phyloP scores from a whole-genome alignment of 73 alveolate species.

The Symbiodinium natans region DNA sequence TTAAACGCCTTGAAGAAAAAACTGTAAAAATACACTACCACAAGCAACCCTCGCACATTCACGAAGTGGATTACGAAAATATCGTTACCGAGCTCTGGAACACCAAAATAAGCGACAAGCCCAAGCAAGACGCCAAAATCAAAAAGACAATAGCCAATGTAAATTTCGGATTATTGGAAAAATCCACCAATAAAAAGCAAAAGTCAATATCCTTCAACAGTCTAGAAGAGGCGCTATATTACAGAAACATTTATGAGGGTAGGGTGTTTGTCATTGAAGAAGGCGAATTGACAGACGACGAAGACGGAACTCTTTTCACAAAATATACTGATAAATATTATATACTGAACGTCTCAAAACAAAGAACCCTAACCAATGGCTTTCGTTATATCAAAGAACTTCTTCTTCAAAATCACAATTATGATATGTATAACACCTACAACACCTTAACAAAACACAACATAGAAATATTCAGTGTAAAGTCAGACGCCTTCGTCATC shows the following conservation, averaged over 20 bases:
- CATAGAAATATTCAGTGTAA: not conserved
- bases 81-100: not conserved
- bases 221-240: no score
- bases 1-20: no score
- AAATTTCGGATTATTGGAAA: not conserved
- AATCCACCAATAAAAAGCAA: not conserved
- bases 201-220: not conserved
- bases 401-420: constrained; percentile 3
- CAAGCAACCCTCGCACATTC: not conserved
- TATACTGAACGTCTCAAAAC: no score
- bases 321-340: no score
- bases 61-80: not conserved
- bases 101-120: no score
- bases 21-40: not conserved
- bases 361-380: not conserved
- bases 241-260: not conserved
- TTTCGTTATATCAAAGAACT: not conserved
- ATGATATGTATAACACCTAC: constrained; percentile 1
- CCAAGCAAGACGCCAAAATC: not conserved
- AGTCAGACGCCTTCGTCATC: no score
- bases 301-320: not conserved
- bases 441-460: not conserved
- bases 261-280: not conserved
- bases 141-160: no score
- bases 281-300: not conserved